These are phyloP conservation scores for Calophaca sinica DNA, from an alignment of 306 rosid genomes.

Conservation along the genomic window DNA sequence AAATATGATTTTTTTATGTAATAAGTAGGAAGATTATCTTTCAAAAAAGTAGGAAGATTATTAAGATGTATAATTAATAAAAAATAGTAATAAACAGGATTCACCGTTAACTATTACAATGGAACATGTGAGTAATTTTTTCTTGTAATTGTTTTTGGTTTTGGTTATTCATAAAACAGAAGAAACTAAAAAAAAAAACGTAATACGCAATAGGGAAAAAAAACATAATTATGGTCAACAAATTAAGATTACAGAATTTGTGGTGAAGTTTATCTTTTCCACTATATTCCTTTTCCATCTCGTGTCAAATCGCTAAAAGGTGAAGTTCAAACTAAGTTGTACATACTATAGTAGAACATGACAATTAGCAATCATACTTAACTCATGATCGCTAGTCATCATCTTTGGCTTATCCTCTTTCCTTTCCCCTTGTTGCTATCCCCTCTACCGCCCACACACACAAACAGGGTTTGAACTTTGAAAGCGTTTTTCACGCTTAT, in stretches of 20 bases:
- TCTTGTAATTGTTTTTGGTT: too few species aligned
- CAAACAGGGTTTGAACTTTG: slow-evolving; percentile 13
- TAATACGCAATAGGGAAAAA: neutral
- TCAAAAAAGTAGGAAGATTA: too few species aligned
- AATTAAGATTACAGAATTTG: neutral
- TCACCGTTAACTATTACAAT: too few species aligned
- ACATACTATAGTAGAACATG: neutral
- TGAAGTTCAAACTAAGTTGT: slow-evolving; percentile 20
- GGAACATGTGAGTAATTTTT: too few species aligned
- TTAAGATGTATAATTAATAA: too few species aligned
- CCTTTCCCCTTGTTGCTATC: neutral
- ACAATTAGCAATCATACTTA: neutral
- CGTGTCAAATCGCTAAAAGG: slow-evolving; percentile 21
- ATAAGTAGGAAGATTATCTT: too few species aligned
- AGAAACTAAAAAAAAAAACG: neutral
- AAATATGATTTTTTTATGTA: too few species aligned
- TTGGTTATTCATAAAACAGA: neutral
- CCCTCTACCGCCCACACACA: slow-evolving; percentile 39
- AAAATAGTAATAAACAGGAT: too few species aligned
- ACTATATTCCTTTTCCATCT: slow-evolving; percentile 8
- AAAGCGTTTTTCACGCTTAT: slow-evolving; percentile 11
- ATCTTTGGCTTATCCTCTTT: slow-evolving; percentile 3
- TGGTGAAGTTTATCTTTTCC: neutral
- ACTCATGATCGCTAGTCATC: neutral
- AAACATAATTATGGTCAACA: neutral